Conservation (phyloP, 495 filamentous ascomycete genomes). For the Hypoxylon crocopeplum region DNA sequence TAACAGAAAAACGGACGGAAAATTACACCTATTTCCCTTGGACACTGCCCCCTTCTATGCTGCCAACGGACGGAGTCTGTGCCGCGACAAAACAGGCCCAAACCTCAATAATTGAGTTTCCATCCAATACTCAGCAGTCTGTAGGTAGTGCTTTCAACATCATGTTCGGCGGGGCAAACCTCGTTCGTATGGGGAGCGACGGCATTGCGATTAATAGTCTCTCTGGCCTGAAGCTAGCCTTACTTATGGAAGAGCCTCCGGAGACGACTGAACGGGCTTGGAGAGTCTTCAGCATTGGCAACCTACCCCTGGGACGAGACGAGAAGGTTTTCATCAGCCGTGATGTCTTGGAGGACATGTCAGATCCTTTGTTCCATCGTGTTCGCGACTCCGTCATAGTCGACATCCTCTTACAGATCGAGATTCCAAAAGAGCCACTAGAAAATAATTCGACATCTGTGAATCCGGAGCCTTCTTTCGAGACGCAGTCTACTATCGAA, state of each 20-base stretch:
- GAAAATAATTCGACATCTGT: slow-evolving; percentile 37
- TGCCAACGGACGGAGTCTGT: slow-evolving; percentile 77
- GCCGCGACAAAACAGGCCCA: slow-evolving; percentile 55
- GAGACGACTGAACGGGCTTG: slow-evolving; percentile 55
- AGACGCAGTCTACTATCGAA: slow-evolving; percentile 39
- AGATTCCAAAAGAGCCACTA: slow-evolving; percentile 9
- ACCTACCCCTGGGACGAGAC: slow-evolving; percentile 82
- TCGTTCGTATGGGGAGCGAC: slow-evolving; percentile 60
- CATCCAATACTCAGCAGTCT: slow-evolving; percentile 65
- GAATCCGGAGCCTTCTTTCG: slow-evolving; percentile 18
- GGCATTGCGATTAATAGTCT: slow-evolving; percentile 82
- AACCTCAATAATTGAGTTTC: slow-evolving; percentile 83
- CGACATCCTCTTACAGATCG: slow-evolving; percentile 62
- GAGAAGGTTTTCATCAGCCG: slow-evolving; percentile 86
- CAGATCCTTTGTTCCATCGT: slow-evolving; percentile 84
- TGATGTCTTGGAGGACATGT: slow-evolving; percentile 74
- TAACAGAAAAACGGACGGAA: slow-evolving; percentile 56
- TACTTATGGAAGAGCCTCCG: slow-evolving; percentile 69
- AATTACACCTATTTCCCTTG: slow-evolving; percentile 92
- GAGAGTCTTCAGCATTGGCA: slow-evolving; percentile 78
- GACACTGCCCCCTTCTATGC: slow-evolving; percentile 78
- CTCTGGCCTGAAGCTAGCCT: slow-evolving; percentile 76
- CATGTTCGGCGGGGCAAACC: slow-evolving; percentile 55
- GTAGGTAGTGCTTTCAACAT: slow-evolving; percentile 62
- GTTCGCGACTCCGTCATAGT: slow-evolving; percentile 73